A percentile compares a stretch with the other conserved stretches of the same genome.
Evolutionary conservation across 805 yeast species (phyloP).

Genomic region (Tetrapisispora iriomotensis): DNA sequence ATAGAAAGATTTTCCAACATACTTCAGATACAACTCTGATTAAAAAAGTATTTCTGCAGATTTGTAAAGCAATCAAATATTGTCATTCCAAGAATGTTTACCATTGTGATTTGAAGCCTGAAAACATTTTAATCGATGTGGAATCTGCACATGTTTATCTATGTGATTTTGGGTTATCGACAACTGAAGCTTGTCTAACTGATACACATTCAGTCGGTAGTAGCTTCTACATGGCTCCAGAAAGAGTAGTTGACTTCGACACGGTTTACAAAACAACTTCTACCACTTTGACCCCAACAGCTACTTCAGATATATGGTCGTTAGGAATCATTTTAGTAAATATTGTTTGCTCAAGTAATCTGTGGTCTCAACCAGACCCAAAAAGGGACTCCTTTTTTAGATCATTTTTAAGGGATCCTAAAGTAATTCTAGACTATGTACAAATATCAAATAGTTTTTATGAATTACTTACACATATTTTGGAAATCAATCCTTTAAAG

Average conservation of each 20-base stretch:
- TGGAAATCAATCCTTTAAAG: conserved; percentile 27
- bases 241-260: conserved; percentile 31
- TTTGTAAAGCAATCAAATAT: conserved; percentile 72
- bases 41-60: conserved; percentile 58
- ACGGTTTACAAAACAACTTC: conserved; percentile 8
- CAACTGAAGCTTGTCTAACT: conserved; percentile 45
- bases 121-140: conserved; percentile 63
- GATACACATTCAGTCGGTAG: conserved; percentile 78
- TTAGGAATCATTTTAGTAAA: conserved; percentile 73
- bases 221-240: conserved; percentile 90
- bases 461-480: conserved; percentile 33
- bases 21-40: conserved; percentile 36
- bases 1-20: conserved; percentile 48
- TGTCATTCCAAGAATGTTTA: conserved; percentile 77
- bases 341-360: conserved; percentile 73
- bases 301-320: conserved; percentile 82
- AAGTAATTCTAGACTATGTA: conserved; percentile 52
- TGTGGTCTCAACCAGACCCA: conserved; percentile 77
- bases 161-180: conserved; percentile 84
- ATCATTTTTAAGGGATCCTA: conserved; percentile 47
- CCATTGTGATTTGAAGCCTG: conserved; percentile 95
- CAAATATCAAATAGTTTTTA: conserved; percentile 63
- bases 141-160: conserved; percentile 49
- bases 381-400: conserved; percentile 52
- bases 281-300: conserved; percentile 40